Conservation (phyloP, 2,329 filamentous ascomycete species). For the Fusarium albidum region DNA sequence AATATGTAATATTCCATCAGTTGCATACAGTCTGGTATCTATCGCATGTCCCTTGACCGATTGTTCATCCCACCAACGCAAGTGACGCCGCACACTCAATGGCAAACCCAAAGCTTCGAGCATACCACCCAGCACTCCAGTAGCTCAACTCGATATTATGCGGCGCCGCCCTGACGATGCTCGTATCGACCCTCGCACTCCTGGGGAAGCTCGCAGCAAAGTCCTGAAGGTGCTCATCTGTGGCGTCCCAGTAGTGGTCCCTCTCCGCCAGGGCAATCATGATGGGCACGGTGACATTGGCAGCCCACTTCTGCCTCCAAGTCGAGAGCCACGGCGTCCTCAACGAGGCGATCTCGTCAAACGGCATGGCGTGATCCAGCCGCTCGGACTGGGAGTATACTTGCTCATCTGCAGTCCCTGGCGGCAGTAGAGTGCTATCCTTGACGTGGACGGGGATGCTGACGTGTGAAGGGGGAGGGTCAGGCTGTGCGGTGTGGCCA, state of each 20-base stretch:
- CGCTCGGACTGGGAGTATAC: conserved; percentile 25
- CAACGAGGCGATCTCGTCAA: conserved; percentile 24
- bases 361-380: conserved; percentile 27
- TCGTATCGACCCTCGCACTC: conserved; percentile 28
- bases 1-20: too few relatives aligned
- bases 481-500: conserved; percentile 11
- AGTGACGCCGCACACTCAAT: conserved; percentile 30
- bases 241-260: conserved; percentile 30
- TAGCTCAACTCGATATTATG: conserved; percentile 36
- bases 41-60: too few relatives aligned
- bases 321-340: conserved; percentile 19
- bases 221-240: conserved; percentile 29
- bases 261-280: conserved; percentile 26
- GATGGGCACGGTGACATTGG: conserved; percentile 18
- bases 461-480: conserved; percentile 18
- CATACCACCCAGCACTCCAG: conserved; percentile 32
- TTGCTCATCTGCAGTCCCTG: conserved; percentile 26
- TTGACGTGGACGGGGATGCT: conserved; percentile 28
- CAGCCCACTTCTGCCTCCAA: conserved; percentile 32
- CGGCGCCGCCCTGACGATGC: conserved; percentile 25
- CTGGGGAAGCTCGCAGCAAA: conserved; percentile 15
- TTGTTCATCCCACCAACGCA: too few relatives aligned
- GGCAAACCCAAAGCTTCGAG: conserved; percentile 32
- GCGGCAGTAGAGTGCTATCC: conserved; percentile 25
- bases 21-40: too few relatives aligned